phyloP scores from a whole-genome alignment of 331 rosid genomes.

The Spiraea crenata region DNA sequence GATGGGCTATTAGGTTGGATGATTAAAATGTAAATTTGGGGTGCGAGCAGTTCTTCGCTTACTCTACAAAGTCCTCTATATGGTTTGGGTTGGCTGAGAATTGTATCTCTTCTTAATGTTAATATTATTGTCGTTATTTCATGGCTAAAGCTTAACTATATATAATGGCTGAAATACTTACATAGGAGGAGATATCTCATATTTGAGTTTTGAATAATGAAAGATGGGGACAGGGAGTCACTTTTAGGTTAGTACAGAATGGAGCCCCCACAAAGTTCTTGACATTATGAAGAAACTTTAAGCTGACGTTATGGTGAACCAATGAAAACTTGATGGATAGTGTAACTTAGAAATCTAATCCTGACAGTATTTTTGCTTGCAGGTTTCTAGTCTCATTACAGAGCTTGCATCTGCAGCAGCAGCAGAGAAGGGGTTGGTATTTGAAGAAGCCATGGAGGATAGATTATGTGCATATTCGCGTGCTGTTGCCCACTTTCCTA shows the following conservation, averaged over 20 bases:
- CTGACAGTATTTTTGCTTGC: conserved; percentile 22
- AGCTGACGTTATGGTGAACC: not conserved
- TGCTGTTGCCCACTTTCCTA: conserved; percentile 88
- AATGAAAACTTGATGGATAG: conserved; percentile 1
- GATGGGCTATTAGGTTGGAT: not conserved
- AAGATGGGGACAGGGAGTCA: not conserved
- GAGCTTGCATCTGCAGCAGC: conserved; percentile 81
- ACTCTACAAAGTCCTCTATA: not conserved
- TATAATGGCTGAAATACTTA: not conserved
- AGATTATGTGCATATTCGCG: conserved; percentile 85
- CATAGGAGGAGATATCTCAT: not conserved
- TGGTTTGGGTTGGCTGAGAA: not conserved
- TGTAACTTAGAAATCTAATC: too few relatives aligned
- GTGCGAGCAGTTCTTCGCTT: not conserved
- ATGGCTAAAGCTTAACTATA: too few relatives aligned
- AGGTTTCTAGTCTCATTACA: conserved; percentile 74
- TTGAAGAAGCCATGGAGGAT: conserved; percentile 74
- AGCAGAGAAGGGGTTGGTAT: conserved; percentile 62
- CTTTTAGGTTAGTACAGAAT: not conserved
- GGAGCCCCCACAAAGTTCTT: not conserved
- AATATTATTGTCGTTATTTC: not conserved
- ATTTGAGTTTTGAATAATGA: not conserved
- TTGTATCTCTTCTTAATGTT: not conserved
- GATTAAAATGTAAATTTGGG: not conserved
- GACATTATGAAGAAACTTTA: not conserved